Percentiles rank a stretch among this genome's conserved stretches.
Evolutionary conservation across 768 basidiomycete species (phyloP).

Genomic region (Mycena galericulata): DNA sequence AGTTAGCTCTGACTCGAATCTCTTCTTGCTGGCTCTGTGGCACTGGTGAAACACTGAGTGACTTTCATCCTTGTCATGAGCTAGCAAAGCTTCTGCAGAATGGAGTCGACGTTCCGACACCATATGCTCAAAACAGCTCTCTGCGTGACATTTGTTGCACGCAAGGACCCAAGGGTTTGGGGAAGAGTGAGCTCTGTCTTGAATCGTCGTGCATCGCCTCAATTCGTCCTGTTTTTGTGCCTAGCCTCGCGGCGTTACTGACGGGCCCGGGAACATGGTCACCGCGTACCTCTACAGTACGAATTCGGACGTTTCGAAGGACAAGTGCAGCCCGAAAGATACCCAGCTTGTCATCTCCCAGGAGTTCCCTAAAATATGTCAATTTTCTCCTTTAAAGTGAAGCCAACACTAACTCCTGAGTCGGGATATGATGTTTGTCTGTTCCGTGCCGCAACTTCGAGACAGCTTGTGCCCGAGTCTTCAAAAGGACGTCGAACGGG

Average conservation of each 20-base stretch:
- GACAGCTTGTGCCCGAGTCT: slow-evolving; percentile 50
- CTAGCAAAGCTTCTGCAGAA: slow-evolving; percentile 51
- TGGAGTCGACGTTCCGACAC: slow-evolving; percentile 50
- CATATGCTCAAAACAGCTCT: slow-evolving; percentile 54
- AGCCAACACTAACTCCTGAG: slow-evolving; percentile 1
- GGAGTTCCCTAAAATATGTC: slow-evolving; percentile 21
- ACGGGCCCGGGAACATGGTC: neutral
- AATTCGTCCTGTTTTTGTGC: neutral
- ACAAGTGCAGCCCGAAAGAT: slow-evolving; percentile 52
- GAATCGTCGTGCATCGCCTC: slow-evolving; percentile 21
- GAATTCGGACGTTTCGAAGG: slow-evolving; percentile 45
- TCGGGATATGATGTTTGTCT: neutral
- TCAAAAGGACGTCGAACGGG: slow-evolving; percentile 59
- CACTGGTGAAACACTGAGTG: slow-evolving; percentile 48
- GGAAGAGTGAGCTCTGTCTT: slow-evolving; percentile 33
- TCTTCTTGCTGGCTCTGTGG: slow-evolving; percentile 40
- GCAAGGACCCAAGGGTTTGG: slow-evolving; percentile 39
- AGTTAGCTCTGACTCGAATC: slow-evolving; percentile 34
- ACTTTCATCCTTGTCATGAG: slow-evolving; percentile 39
- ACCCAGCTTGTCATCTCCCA: slow-evolving; percentile 39
- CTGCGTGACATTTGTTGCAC: slow-evolving; percentile 57
- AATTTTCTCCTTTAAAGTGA: neutral
- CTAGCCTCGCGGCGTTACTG: neutral
- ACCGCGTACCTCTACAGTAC: neutral
- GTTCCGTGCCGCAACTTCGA: neutral